Evolutionary conservation across 768 basidiomycete genomes (phyloP).

Genomic region (Suillus fuscotomentosus): DNA sequence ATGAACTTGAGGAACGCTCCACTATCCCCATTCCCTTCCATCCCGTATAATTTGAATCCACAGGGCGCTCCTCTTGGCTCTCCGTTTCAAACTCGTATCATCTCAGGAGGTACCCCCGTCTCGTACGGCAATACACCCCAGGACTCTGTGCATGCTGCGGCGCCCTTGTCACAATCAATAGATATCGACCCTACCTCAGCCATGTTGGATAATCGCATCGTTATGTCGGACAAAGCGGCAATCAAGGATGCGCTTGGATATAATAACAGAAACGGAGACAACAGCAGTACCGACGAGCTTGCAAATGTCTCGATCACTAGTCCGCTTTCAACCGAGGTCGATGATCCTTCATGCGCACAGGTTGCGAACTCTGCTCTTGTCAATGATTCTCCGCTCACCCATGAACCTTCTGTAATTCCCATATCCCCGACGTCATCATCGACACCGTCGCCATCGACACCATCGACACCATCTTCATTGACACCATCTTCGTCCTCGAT

Average conservation of each 20-base stretch:
- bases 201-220: neutral
- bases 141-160: conserved; percentile 5
- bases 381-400: neutral
- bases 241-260: conserved; percentile 9
- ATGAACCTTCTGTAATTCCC: neutral
- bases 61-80: conserved; percentile 9
- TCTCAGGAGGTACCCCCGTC: conserved; percentile 2
- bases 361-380: neutral
- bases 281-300: neutral
- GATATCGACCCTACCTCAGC: neutral
- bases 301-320: neutral
- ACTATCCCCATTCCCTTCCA: neutral
- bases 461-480: neutral
- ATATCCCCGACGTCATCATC: neutral
- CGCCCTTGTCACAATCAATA: neutral
- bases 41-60: neutral
- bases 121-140: conserved; percentile 4
- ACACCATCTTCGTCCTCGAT: neutral
- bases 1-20: neutral
- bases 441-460: neutral
- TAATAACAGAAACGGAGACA: neutral
- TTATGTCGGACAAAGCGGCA: conserved; percentile 2
- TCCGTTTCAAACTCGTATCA: conserved; percentile 7
- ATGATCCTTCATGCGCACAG: neutral
- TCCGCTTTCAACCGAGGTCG: no score